Conservation (phyloP, 2,329 filamentous ascomycete species). For the Chalaropsis ovoidea region DNA sequence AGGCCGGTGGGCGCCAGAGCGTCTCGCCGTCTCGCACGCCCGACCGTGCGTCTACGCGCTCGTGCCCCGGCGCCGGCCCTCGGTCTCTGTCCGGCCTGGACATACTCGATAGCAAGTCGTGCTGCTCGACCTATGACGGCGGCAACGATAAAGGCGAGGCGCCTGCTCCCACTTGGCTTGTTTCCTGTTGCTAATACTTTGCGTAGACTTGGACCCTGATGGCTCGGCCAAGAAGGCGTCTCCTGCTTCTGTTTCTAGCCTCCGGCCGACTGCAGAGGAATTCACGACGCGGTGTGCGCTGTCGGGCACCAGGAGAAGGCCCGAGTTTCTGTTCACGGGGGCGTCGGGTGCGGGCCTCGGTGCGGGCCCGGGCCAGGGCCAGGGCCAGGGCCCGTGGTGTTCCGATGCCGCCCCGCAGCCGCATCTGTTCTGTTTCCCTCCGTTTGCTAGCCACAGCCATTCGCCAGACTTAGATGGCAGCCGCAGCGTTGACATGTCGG, state of each 20-base stretch:
- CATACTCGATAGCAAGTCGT: background rate
- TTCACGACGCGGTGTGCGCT: background rate
- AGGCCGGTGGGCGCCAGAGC: background rate
- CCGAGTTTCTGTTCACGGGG: background rate
- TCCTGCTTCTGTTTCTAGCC: background rate
- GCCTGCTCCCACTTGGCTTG: background rate
- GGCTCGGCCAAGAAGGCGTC: conserved; percentile 1
- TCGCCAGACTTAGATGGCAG: background rate
- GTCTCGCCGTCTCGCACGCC: background rate
- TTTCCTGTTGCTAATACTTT: background rate
- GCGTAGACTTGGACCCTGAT: background rate
- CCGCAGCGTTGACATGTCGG: background rate
- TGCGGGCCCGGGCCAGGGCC: background rate
- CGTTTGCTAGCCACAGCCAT: background rate
- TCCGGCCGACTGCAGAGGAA: conserved; percentile 3
- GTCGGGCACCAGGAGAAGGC: background rate
- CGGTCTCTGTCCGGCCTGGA: background rate
- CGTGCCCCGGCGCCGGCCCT: background rate
- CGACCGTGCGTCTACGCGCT: background rate
- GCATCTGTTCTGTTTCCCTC: background rate
- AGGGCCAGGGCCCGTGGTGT: background rate
- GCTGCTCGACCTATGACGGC: background rate
- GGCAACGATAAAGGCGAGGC: background rate
- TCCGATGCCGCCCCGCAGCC: background rate
- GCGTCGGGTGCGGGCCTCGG: background rate